phyloP scores from a whole-genome alignment of 768 basidiomycete species.

The Phylloporus rhodoxanthus region DNA sequence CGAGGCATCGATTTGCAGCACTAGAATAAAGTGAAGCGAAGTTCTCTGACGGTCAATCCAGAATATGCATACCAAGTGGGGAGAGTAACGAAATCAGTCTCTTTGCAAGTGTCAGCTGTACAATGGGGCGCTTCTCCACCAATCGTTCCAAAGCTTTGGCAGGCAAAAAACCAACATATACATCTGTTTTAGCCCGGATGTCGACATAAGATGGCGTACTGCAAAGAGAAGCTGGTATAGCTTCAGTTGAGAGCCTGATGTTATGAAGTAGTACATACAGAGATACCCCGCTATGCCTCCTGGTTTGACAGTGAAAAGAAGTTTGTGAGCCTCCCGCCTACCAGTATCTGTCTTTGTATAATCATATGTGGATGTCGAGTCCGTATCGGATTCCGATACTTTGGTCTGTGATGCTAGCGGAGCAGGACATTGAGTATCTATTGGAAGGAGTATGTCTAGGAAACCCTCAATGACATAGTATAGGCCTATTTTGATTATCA shows the following conservation, averaged over 20 bases:
- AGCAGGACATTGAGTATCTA: conserved; percentile 10
- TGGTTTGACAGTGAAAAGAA: conserved; percentile 91
- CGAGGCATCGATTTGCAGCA: conserved; percentile 93
- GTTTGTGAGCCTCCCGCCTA: conserved; percentile 45
- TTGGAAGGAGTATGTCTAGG: conserved; percentile 80
- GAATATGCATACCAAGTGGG: conserved; percentile 61
- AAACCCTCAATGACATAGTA: conserved; percentile 97
- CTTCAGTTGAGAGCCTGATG: conserved; percentile 1
- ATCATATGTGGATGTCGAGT: conserved; percentile 34
- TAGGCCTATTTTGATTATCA: conserved; percentile 43
- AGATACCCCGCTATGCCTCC: conserved; percentile 98
- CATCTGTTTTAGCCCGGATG: conserved; percentile 94
- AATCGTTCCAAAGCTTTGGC: conserved; percentile 82
- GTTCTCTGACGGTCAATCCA: background rate
- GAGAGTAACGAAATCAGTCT: conserved; percentile 93
- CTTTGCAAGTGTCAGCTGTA: conserved; percentile 91
- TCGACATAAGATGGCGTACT: conserved; percentile 93
- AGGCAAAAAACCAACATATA: conserved; percentile 95
- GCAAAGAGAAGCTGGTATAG: conserved; percentile 68
- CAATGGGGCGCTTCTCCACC: conserved; percentile 91
- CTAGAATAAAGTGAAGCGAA: conserved; percentile 36
- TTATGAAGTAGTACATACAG: conserved; percentile 39
- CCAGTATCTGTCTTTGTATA: conserved; percentile 23
- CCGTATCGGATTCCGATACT: conserved; percentile 28
- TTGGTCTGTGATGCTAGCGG: conserved; percentile 14